Base-by-base conservation (phyloP, 1,139 yeast genomes). In the Pichia sp. region DNA sequence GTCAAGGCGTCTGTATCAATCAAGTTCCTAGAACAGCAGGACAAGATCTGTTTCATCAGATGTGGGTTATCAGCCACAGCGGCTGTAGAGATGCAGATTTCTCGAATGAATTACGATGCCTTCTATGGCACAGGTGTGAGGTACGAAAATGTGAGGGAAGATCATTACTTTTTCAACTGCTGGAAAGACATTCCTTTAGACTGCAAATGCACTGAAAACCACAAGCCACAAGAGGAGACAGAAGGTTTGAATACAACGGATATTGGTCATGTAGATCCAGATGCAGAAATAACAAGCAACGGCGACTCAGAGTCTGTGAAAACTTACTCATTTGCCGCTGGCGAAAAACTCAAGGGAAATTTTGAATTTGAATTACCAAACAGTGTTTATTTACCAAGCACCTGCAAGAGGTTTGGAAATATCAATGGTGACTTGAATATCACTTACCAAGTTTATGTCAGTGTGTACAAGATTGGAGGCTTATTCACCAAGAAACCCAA, bases 351-450 rank as follows among this genome's bases (percentile, higher is more conserved):
- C 5, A 31, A 37, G n/a, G 39, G 5, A 8, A 33, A 34, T 1
- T 42, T 49, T 32, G 31, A 38, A 17, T 42, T 52, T 35, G 46
- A 40, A 17, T 40, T 52, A 6, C 54, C 54, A 1, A 24, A 34
- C 10, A 21, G 18, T 36, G 28, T 40, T 3, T 43, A 40, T 36
- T 24, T 52, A 24, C 54, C 54, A n/a, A 45, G 51, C n/a, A 37
- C 45, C 3, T 39, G 37, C 17, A 32, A 40, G 11, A 15, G 35
- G n/a, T 42, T 44, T 36, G 53, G 53, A 12, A 33, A 38, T 27
- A 31, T 36, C 19, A 44, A 44, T 37, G 48, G 48, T 19, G 28
- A 39, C n/a, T 32, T 47, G 11, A 21, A 36, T 2, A 35, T 52
- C n/a, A n/a, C 17, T 5, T 52, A 52, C 34, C 39, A 40, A 10